A percentile compares a stretch with the other conserved stretches of the same genome.
Evolutionary conservation across 495 filamentous ascomycete genomes (phyloP).

Genomic region (Saxophila tyrrhenica): DNA sequence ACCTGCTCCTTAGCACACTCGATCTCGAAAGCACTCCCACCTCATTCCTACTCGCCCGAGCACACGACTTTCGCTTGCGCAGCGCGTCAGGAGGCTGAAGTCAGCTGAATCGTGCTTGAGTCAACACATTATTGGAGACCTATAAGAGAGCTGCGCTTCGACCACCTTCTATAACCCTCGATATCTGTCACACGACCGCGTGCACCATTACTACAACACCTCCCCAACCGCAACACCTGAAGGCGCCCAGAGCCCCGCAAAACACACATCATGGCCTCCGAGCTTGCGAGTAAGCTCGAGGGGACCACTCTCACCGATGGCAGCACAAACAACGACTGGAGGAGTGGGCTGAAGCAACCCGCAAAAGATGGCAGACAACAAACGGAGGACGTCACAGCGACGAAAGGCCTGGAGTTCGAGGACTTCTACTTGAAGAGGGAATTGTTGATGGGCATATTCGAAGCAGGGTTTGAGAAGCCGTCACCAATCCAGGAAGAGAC

Average conservation of each 20-base stretch:
- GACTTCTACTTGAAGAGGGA: constrained; percentile 91
- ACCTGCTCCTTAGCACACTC: too few relatives aligned
- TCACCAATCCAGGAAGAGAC: constrained; percentile 99
- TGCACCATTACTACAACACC: background rate
- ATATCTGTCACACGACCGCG: background rate
- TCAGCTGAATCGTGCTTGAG: background rate
- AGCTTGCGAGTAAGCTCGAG: constrained; percentile 30
- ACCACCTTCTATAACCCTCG: background rate
- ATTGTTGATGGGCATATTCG: constrained; percentile 96
- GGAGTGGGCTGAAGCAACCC: constrained; percentile 63
- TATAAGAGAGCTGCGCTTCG: background rate
- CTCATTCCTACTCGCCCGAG: too few relatives aligned
- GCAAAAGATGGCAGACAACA: constrained; percentile 79
- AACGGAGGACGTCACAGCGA: constrained; percentile 97
- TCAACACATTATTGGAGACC: background rate
- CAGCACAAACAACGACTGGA: constrained; percentile 58
- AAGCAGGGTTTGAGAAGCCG: constrained; percentile 96
- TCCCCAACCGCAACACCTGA: constrained; percentile 5
- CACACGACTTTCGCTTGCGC: too few relatives aligned
- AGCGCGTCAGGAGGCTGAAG: too few relatives aligned
- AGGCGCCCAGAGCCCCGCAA: constrained; percentile 16
- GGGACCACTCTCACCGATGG: constrained; percentile 60
- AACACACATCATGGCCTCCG: constrained; percentile 24
- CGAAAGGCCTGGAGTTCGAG: constrained; percentile 94
- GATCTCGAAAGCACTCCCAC: too few relatives aligned